Percentiles rank a stretch among this genome's conserved stretches.
phyloP scores from a whole-genome alignment of 2,329 filamentous ascomycete species.

The Aulographum hederae region DNA sequence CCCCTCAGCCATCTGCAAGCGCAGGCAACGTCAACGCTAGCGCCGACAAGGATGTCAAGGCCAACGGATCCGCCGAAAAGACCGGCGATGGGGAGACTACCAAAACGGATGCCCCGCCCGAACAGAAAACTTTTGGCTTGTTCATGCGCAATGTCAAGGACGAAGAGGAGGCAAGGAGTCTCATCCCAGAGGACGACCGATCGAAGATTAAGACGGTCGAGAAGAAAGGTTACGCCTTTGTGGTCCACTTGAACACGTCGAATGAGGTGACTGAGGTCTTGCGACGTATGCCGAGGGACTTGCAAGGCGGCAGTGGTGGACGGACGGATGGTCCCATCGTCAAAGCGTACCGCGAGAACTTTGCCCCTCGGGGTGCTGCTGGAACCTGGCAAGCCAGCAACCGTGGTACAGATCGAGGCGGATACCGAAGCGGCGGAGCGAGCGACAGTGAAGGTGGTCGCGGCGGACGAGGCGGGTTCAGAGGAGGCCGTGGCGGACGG shows the following conservation, averaged over 20 bases:
- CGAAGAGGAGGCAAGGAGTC: slow-evolving; percentile 63
- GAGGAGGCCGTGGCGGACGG: slow-evolving; percentile 26
- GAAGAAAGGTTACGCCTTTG: slow-evolving; percentile 65
- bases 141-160: slow-evolving; percentile 78
- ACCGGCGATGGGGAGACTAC: slow-evolving; percentile 8
- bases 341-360: slow-evolving; percentile 49
- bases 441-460: slow-evolving; percentile 58
- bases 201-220: slow-evolving; percentile 51
- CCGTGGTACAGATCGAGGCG: slow-evolving; percentile 46
- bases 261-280: slow-evolving; percentile 72
- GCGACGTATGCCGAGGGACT: slow-evolving; percentile 53
- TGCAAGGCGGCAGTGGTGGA: slow-evolving; percentile 59
- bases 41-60: slow-evolving; percentile 22
- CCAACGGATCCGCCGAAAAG: slow-evolving; percentile 27
- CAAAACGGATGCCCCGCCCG: slow-evolving; percentile 36
- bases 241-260: slow-evolving; percentile 63
- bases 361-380: slow-evolving; percentile 53
- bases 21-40: slow-evolving; percentile 17
- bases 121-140: slow-evolving; percentile 52
- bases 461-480: slow-evolving; percentile 29
- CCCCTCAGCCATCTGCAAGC: slow-evolving; percentile 24
- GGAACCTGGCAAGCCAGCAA: slow-evolving; percentile 35
- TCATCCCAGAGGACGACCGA: slow-evolving; percentile 71
- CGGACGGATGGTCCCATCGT: slow-evolving; percentile 35
- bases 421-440: slow-evolving; percentile 71